Percentiles rank a stretch among this genome's conserved stretches.
Evolutionary conservation across 352 stramenopile species (phyloP).

Genomic region (Phytophthora rubi): DNA sequence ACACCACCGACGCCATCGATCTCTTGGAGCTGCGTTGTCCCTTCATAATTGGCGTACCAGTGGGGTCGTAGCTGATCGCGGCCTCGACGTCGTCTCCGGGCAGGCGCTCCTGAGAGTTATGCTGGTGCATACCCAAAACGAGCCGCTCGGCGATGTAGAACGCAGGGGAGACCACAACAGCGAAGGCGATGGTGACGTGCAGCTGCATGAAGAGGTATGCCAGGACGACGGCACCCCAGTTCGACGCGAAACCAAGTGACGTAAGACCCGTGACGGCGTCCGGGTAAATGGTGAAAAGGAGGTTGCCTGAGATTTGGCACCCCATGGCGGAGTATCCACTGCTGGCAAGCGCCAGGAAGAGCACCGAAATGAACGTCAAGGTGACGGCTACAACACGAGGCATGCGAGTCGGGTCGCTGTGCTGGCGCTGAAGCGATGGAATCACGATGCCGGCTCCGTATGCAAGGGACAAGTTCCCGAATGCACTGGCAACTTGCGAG

Average conservation of each 20-base stretch:
- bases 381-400: conserved; percentile 57
- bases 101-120: conserved; percentile 19
- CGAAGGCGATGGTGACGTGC: conserved; percentile 35
- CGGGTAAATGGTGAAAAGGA: conserved; percentile 61
- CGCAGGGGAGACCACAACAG: conserved; percentile 39
- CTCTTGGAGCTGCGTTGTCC: conserved; percentile 31
- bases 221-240: conserved; percentile 40
- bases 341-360: conserved; percentile 50
- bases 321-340: conserved; percentile 55
- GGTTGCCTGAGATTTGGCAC: conserved; percentile 62
- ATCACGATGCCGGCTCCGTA: conserved; percentile 63
- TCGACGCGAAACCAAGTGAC: conserved; percentile 38
- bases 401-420: conserved; percentile 58
- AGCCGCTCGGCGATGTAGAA: conserved; percentile 49
- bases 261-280: conserved; percentile 25
- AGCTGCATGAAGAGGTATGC: conserved; percentile 54
- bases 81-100: conserved; percentile 13
- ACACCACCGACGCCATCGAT: conserved; percentile 31
- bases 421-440: conserved; percentile 54
- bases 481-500: conserved; percentile 51
- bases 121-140: conserved; percentile 47
- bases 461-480: conserved; percentile 61
- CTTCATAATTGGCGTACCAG: conserved; percentile 16
- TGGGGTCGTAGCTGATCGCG: conserved; percentile 19
- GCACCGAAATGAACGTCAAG: conserved; percentile 46